Evolutionary conservation across 805 yeast genomes (phyloP), one percentile per base, ranked within the genome.

Genomic region (Wilhelminamyces savonicus): DNA sequence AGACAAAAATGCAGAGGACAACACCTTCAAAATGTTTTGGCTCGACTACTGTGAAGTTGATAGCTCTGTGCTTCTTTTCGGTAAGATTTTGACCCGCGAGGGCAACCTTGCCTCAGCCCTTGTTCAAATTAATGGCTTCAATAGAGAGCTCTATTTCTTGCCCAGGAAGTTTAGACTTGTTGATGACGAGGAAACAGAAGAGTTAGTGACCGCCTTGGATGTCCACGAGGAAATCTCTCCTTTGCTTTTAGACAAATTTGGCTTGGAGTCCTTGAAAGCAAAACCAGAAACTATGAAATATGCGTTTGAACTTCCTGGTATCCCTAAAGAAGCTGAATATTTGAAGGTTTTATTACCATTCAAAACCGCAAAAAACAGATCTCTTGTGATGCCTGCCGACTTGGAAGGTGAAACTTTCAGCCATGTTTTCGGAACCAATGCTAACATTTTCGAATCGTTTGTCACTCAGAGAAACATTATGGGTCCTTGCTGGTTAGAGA

Each of bases 401-500:
- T 52, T 82, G 20, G 74, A 73, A 39, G 94, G 96, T 37, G 78
- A 74, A 26, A 82, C 94, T 0, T 87, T 83, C 49, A 59, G 68
- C 7, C 81, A 74, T 34, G 84, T 86, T 2, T 86, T 87, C 59
- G 97, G 97, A 28, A 67, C 84, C 3, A 74, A 67, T 35, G 55
- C 92, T 3, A 69, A 70, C 32, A 63, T 84, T 15, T 87, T 92
- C 52, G 98, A 92, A 61, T 69, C 84, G 9, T 86, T 92, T 55
- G 92, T 86, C 8, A 46, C 88, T 16, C 85, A 80, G 52, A 69
- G 83, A 43, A 78, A 81, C 43, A 69, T 92, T 26, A 88, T 86
- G 96, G 98, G 98, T 7, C 98, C 98, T 3, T 87, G 97, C 53
- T 92, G 98, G 98, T 62, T 92, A 30, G 82, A 82, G 28, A 66